Base-by-base conservation (phyloP, 768 basidiomycete species). In the Lactifluus pinguis region DNA sequence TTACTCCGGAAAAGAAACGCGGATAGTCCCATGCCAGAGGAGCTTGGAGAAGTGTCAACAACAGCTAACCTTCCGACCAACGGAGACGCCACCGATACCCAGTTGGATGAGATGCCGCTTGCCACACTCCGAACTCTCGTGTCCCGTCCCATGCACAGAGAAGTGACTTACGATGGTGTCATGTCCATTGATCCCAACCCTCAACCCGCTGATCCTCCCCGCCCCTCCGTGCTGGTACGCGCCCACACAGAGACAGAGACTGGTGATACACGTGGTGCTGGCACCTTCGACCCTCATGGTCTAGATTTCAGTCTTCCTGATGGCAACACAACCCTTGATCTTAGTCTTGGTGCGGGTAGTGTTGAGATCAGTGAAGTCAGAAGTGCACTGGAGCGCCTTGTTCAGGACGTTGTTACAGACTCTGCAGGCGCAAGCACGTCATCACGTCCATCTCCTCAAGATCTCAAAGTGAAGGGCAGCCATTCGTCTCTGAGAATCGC, bases 1-100 rank as follows among this genome's bases (percentile, higher is more conserved):
- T 68, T 84, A 53, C 65, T 78, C 68, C 74, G 72, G 52, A 75
- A 76, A 64, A 71, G 75, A 59, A 80, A 79, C 47, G 67, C 71
- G 48, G 76, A 80, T 50, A 80, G 80, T 63, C 73, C 77, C 7
- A 59, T 74, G 61, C 61, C 67, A 6, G 67, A 63, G 19, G 49
- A 53, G 36, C 41, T 17, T 8, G 47, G 39, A 44, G 61, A 57
- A 62, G 11, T 25, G 14, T 49, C 52, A 21, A 53, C 15, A 19
- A 39, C 17, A 3, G 32, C 32, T 15, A 39, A 62, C 15, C 32
- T 2, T 4, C 29, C 38, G 10, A 30, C 34, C 29, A 39, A 47
- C 38, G 61, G 21, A 53, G 61, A 62, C 25, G 17, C 11, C 29
- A 36, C 21, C 32, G 47, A 58, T 54, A 38, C 30, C 30, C 50